Conservation (phyloP, 1,139 yeast species). For the Saccharomycopsis phalli region DNA sequence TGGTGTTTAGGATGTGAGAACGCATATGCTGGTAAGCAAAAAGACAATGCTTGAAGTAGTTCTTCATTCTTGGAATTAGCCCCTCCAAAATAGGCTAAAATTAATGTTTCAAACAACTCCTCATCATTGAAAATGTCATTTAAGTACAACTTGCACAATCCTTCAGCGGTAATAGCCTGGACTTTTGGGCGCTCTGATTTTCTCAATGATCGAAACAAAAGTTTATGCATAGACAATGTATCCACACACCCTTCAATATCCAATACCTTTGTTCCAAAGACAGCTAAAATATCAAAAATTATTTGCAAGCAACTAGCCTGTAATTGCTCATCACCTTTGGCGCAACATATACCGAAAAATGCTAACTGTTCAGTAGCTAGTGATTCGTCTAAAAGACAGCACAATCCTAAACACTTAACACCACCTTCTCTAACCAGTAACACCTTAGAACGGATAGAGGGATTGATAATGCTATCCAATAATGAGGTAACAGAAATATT, state of each 20-base stretch:
- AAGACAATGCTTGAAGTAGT: constrained; percentile 72
- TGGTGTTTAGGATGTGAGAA: constrained; percentile 74
- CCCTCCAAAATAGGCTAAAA: constrained; percentile 71
- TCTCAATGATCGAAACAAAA: constrained; percentile 59
- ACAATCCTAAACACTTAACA: constrained; percentile 67
- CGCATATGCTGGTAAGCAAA: constrained; percentile 85
- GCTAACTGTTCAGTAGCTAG: constrained; percentile 54
- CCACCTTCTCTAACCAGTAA: constrained; percentile 60
- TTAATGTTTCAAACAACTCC: constrained; percentile 61
- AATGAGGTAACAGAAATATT: constrained; percentile 67
- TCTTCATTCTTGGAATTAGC: constrained; percentile 52
- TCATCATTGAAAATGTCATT: constrained; percentile 69
- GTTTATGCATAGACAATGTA: constrained; percentile 49
- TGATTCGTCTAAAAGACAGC: constrained; percentile 60
- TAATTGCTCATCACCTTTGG: constrained; percentile 52
- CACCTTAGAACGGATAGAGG: constrained; percentile 61
- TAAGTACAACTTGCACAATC: constrained; percentile 71
- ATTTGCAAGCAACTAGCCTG: constrained; percentile 58
- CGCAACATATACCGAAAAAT: constrained; percentile 56
- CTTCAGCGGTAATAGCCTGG: constrained; percentile 80
- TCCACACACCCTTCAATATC: constrained; percentile 59
- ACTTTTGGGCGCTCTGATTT: constrained; percentile 51
- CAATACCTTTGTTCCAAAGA: constrained; percentile 63
- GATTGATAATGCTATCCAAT: constrained; percentile 70
- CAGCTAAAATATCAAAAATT: constrained; percentile 69